Evolutionary conservation across 202 grass and related monocot species (phyloP), one percentile per base, ranked within the genome.

Genomic region (Bolboschoenoplectus hybrid): DNA sequence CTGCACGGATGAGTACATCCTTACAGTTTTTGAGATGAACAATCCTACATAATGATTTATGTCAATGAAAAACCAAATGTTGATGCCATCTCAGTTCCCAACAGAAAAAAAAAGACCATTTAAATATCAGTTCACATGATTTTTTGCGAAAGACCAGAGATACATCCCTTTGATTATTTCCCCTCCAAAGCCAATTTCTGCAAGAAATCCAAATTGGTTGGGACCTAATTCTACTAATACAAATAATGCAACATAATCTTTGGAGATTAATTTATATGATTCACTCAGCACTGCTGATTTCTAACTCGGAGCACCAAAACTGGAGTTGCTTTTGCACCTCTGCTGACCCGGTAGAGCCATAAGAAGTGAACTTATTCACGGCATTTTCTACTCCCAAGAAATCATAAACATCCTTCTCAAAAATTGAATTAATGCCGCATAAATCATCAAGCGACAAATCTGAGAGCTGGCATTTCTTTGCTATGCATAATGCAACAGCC

Each of bases 381-480:
- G 96, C 82, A 38, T 94, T 98, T 86, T 96, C 91, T 7, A 94
- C 96, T 83, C 93, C 96, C 26, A 98, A 80, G 47, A 86, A 98
- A 32, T 86, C 93, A 10, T 91, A 98, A 8, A 98, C 96, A n/a
- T 92, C 93, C 20, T 16, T 80, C 69, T 95, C 91, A 44, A 98
- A 98, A 43, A 95, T 85, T 65, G 96, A 86, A 82, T 96, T 80
- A 26, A 96, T 83, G 44, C 83, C 65, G 82, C 89, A 85, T 57
- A 95, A 81, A 73, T 94, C 90, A 66, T 92, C 83, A 26, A 98
- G 85, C 47, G 80, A 45, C 58, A 98, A 88, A 34, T 95, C 96
- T 2, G 90, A 89, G 7, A 98, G 90, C 82, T 94, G 96, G 63
- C 96, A 95, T 52, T 91, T 94, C 82, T 83, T 98, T 11, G 89